These are phyloP conservation scores for Venustampulla echinocandica DNA, from an alignment of 495 filamentous ascomycete species.

Conservation along the genomic window DNA sequence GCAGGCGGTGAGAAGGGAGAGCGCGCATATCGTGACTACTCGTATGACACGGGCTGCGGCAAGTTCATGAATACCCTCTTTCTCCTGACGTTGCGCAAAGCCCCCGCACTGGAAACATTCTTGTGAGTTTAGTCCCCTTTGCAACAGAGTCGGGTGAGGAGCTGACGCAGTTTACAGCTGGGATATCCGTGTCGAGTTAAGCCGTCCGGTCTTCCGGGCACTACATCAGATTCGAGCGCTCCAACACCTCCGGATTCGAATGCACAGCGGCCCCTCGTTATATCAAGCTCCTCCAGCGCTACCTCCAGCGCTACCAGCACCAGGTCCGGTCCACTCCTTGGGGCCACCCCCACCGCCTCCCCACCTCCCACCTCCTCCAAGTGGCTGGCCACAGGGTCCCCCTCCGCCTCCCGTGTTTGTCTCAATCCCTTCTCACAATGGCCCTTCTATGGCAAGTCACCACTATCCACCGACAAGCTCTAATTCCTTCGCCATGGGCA, in stretches of 20 bases:
- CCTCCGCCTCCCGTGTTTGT: neutral
- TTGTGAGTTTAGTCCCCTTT: conserved; percentile 29
- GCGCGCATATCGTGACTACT: conserved; percentile 36
- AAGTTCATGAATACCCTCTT: conserved; percentile 55
- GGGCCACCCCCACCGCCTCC: conserved; percentile 7
- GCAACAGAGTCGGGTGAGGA: too few species aligned
- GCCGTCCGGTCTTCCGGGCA: conserved; percentile 45
- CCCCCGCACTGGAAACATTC: conserved; percentile 46
- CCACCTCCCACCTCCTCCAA: too few species aligned
- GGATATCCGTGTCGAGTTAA: conserved; percentile 55
- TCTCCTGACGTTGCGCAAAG: conserved; percentile 44
- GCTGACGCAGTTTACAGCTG: too few species aligned
- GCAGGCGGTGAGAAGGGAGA: conserved; percentile 37
- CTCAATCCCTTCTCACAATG: neutral
- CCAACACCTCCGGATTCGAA: conserved; percentile 47
- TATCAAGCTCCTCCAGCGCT: conserved; percentile 38
- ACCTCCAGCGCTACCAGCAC: too few species aligned
- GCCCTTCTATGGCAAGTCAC: neutral
- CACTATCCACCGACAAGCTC: neutral
- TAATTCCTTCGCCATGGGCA: conserved; percentile 1
- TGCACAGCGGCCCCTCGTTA: conserved; percentile 43
- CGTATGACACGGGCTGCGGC: conserved; percentile 40
- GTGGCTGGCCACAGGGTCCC: too few species aligned
- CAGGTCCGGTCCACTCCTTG: neutral
- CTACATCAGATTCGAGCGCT: conserved; percentile 44